Percentiles rank a stretch among this genome's conserved stretches.
Evolutionary conservation across 2,329 filamentous ascomycete genomes (phyloP).

Genomic region (Xylariaceae sp.): DNA sequence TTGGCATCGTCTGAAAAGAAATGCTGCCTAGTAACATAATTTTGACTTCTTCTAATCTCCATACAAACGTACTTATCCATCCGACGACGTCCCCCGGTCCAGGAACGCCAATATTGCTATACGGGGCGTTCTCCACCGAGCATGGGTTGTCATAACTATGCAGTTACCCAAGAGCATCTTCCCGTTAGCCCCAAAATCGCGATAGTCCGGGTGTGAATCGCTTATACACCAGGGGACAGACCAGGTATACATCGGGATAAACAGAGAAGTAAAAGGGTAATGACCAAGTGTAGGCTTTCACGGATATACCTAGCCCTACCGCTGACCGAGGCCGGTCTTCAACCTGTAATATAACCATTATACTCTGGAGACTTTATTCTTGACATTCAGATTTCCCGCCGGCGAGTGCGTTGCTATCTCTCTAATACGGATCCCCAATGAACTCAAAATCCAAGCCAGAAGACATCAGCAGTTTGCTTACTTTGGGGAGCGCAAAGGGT

Average conservation of each 20-base stretch:
- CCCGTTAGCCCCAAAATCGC: neutral
- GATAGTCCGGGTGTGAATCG: neutral
- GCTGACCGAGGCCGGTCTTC: conserved; percentile 1
- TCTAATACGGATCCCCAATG: neutral
- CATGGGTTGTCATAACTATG: conserved; percentile 1
- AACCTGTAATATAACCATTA: conserved; percentile 5
- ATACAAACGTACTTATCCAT: conserved; percentile 12
- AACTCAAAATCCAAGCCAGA: neutral
- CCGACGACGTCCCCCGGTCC: conserved; percentile 6
- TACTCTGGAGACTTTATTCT: neutral
- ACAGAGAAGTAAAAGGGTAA: neutral
- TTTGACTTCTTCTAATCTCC: conserved; percentile 1
- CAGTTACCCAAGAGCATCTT: conserved; percentile 13
- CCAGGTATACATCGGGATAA: neutral
- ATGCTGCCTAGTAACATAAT: neutral
- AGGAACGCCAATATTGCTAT: no score
- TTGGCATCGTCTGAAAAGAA: neutral
- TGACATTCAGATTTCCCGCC: neutral
- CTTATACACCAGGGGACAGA: neutral
- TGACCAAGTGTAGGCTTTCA: conserved; percentile 1
- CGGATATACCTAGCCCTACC: neutral
- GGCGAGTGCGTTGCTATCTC: neutral
- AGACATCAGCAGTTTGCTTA: neutral
- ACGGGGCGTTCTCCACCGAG: neutral
- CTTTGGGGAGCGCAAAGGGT: neutral